Evolutionary conservation across 2,329 filamentous ascomycete species (phyloP).

Genomic region (Arthroderma sp.): DNA sequence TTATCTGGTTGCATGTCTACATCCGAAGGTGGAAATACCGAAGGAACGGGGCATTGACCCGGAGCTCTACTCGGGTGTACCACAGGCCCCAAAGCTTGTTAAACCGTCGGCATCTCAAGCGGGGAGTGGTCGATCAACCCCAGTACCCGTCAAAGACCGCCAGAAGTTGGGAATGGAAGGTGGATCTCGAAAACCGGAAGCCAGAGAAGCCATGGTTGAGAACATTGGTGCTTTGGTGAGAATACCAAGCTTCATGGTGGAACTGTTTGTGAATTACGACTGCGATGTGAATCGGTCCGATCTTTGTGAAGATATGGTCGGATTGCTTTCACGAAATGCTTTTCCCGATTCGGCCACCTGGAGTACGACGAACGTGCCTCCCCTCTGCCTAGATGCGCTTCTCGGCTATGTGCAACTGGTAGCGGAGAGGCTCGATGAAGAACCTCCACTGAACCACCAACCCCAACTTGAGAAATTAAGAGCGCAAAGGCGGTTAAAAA

Average conservation of each 20-base stretch:
- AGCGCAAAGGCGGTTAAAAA: slow-evolving; percentile 66
- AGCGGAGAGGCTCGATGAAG: slow-evolving; percentile 67
- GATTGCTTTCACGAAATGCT: slow-evolving; percentile 81
- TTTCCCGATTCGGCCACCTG: slow-evolving; percentile 95
- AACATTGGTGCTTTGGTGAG: slow-evolving; percentile 81
- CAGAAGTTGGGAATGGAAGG: slow-evolving; percentile 89
- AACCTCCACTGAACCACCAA: slow-evolving; percentile 49
- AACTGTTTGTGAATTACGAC: slow-evolving; percentile 96
- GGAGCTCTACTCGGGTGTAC: slow-evolving; percentile 81
- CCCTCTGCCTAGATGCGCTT: slow-evolving; percentile 81
- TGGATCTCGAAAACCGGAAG: slow-evolving; percentile 81
- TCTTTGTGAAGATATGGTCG: slow-evolving; percentile 89
- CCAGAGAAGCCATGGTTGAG: slow-evolving; percentile 95
- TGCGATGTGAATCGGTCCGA: slow-evolving; percentile 86
- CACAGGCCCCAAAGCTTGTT: slow-evolving; percentile 74
- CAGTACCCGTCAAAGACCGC: slow-evolving; percentile 80
- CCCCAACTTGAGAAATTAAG: slow-evolving; percentile 53
- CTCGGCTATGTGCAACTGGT: slow-evolving; percentile 86
- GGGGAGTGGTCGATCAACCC: slow-evolving; percentile 71
- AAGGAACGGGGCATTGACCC: slow-evolving; percentile 82
- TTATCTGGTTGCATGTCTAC: slow-evolving; percentile 85
- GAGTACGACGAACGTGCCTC: slow-evolving; percentile 97
- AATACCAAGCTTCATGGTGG: slow-evolving; percentile 88
- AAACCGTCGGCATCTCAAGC: slow-evolving; percentile 65
- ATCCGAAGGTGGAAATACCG: slow-evolving; percentile 88